Conservation (phyloP, 208 protist genomes). For the Trypanosoma avium region DNA sequence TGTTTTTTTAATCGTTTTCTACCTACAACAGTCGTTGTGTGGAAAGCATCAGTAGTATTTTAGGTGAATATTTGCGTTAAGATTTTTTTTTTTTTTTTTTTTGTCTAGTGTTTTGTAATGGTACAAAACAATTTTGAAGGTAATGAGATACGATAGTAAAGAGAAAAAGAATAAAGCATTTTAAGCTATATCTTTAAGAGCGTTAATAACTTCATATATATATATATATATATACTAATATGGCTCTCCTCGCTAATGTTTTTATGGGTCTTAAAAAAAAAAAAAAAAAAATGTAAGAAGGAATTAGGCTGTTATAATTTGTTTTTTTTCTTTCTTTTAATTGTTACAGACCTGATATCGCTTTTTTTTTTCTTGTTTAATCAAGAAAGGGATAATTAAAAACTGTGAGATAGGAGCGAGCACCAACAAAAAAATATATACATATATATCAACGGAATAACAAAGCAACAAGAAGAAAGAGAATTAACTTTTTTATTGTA, state of each 20-base stretch:
- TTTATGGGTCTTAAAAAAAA: background rate
- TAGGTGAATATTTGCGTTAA: background rate
- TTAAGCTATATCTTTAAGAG: background rate
- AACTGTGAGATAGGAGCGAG: no score
- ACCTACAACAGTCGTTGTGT: background rate
- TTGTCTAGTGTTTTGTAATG: no score
- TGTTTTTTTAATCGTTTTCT: background rate
- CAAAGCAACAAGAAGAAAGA: no score
- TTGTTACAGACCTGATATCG: no score
- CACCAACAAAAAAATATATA: no score
- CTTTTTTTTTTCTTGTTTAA: no score
- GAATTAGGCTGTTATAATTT: no score
- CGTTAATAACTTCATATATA: background rate
- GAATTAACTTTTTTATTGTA: no score
- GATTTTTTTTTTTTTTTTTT: background rate
- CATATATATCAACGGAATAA: no score
- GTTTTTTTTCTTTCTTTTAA: background rate
- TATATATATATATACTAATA: no score
- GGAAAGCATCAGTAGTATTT: slow-evolving; percentile 12
- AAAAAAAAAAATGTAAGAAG: background rate
- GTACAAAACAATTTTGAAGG: background rate
- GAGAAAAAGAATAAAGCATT: slow-evolving; percentile 2
- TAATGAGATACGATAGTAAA: background rate
- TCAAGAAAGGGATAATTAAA: no score
- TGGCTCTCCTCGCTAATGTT: no score